phyloP scores from a whole-genome alignment of 306 rosid genomes.

The Phaseolus lunatus region DNA sequence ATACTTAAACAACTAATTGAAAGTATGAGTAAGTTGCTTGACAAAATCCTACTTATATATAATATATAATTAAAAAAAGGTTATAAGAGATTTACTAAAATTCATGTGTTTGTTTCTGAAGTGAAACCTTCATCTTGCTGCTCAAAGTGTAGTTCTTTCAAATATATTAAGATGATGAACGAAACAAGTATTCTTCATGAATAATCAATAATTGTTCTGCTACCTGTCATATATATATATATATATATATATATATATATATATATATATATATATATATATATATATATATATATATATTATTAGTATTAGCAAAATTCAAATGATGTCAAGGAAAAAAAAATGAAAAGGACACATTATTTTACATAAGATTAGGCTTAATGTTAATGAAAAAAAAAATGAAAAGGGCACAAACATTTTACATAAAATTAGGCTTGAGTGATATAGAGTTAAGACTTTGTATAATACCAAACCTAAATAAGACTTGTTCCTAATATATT shows the following conservation, averaged over 20 bases:
- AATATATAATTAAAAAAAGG: background rate
- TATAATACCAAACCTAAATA: too few relatives aligned
- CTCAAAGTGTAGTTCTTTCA: background rate
- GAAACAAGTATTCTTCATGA: constrained; percentile 62
- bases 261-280: background rate
- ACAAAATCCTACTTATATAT: too few relatives aligned
- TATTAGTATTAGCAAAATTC: constrained; percentile 4
- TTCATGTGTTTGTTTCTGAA: background rate
- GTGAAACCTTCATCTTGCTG: too few relatives aligned
- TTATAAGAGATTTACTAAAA: background rate
- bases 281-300: too few relatives aligned
- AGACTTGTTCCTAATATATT: background rate
- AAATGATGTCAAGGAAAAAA: background rate
- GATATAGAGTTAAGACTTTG: background rate
- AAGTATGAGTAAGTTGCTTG: too few relatives aligned
- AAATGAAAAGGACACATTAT: background rate
- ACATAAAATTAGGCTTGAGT: background rate
- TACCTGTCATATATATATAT: too few relatives aligned
- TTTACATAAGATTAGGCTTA: background rate
- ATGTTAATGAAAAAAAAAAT: background rate
- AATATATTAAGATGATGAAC: constrained; percentile 2
- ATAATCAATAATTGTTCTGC: constrained; percentile 70
- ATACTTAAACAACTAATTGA: background rate
- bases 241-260: too few relatives aligned
- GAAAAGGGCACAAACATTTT: background rate